Percentiles rank a stretch among this genome's conserved stretches.
Evolutionary conservation across 2,329 filamentous ascomycete genomes (phyloP).

Genomic region (Paracorniculantispora psalliotae): DNA sequence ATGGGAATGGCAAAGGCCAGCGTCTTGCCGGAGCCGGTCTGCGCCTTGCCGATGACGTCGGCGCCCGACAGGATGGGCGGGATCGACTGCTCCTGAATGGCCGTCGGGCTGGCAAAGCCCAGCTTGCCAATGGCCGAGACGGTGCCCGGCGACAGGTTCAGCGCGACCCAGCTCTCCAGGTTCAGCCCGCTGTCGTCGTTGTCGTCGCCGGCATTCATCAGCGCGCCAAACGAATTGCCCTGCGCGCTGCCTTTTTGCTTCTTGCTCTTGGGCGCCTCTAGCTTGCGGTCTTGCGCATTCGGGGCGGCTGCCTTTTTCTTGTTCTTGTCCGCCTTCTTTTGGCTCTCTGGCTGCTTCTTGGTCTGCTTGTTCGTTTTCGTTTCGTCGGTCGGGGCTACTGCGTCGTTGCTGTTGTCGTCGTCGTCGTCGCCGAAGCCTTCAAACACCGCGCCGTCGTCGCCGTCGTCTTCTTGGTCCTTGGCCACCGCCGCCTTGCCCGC

Average conservation of each 20-base stretch:
- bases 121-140: conserved; percentile 72
- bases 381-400: not conserved
- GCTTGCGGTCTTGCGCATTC: conserved; percentile 20
- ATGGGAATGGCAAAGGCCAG: conserved; percentile 93
- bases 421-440: conserved; percentile 56
- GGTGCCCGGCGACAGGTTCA: conserved; percentile 68
- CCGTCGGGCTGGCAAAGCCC: conserved; percentile 74
- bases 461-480: conserved; percentile 17
- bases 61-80: conserved; percentile 77
- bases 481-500: conserved; percentile 15
- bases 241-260: conserved; percentile 31
- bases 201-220: conserved; percentile 49
- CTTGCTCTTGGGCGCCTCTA: conserved; percentile 27
- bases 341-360: conserved; percentile 7
- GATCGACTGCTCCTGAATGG: conserved; percentile 75
- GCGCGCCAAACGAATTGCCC: conserved; percentile 49
- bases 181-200: conserved; percentile 58
- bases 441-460: conserved; percentile 63
- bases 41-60: conserved; percentile 92
- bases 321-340: conserved; percentile 27
- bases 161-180: conserved; percentile 70
- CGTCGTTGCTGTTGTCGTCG: conserved; percentile 5
- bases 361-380: conserved; percentile 15
- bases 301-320: conserved; percentile 23
- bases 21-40: conserved; percentile 95